phyloP scores from a whole-genome alignment of 257 asterid species.

The Coffea eugenioides region DNA sequence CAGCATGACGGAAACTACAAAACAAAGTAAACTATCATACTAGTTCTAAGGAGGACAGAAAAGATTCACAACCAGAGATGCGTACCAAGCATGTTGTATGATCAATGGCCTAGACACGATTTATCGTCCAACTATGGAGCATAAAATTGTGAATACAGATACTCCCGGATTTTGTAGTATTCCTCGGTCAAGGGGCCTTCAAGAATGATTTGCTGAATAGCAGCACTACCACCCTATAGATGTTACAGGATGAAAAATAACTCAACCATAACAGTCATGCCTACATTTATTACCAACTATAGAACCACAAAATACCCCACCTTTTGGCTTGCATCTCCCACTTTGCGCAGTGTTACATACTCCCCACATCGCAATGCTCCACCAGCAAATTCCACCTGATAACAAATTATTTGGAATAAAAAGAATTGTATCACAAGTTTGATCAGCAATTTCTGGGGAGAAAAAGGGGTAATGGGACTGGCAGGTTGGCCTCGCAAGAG shows the following conservation, averaged over 20 bases:
- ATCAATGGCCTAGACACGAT: neutral
- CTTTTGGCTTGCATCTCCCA: slow-evolving; percentile 94
- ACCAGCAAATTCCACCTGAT: slow-evolving; percentile 81
- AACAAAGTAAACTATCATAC: neutral
- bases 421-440: neutral
- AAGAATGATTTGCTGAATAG: slow-evolving; percentile 79
- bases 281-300: slow-evolving; percentile 1
- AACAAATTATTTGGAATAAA: slow-evolving; percentile 4
- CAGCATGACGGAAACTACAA: neutral
- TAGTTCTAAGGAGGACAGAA: neutral
- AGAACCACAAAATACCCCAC: slow-evolving; percentile 34
- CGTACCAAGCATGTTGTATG: neutral
- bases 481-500: neutral
- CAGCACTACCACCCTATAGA: slow-evolving; percentile 68
- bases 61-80: neutral
- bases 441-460: neutral
- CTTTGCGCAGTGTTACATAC: slow-evolving; percentile 84
- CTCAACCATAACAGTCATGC: neutral
- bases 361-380: slow-evolving; percentile 97
- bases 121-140: slow-evolving; percentile 42
- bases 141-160: slow-evolving; percentile 81
- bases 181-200: slow-evolving; percentile 97
- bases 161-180: slow-evolving; percentile 76
- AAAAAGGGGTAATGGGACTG: no score
- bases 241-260: slow-evolving; percentile 9